Evolutionary conservation across 257 asterid genomes (phyloP), one percentile per base, ranked within the genome.

Genomic region (Hygrophila difformis): DNA sequence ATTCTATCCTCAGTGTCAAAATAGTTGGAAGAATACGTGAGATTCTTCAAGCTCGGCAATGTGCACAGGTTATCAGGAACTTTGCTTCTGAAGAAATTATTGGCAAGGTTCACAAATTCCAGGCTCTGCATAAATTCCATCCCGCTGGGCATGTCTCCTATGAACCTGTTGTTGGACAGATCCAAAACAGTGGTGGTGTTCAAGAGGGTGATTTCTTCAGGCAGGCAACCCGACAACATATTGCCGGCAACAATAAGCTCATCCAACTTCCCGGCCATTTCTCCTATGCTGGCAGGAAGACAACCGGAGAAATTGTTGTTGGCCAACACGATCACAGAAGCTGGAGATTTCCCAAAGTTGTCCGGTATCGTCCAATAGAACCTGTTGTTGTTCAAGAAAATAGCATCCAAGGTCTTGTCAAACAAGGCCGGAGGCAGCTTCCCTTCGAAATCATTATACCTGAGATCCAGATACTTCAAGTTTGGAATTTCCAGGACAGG

Each of bases 401-500:
- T 73, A 0, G 84, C 96, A 6, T 86, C 96, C 3, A 86, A 56
- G 1, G 54, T 8, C 52, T 50, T 76, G 5, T 76, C 75, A 10
- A 79, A 76, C 14, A 79, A 60, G 18, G 39, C 44, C 0, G 66
- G 35, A 0, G 97, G 92, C 53, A 87, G n/a, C 18, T 38, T 36
- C 2, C 97, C 97, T 49, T 87, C 95, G 6, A 87, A 87, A 18
- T 87, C 84, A 8, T 87, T 87, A 71, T 36, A 87, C 54, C 97
- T 55, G 0, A 87, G 64, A 36, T 87, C 97, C 1, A 87, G 75
- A 21, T 40, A 87, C 14, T 72, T 81, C 21, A 87, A 75, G 0
- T 28, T 47, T 0, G 76, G 81, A 1, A 84, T 61, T 18, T 62
- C 76, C 15, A 84, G 20, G 14, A 87, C 78, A 4, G 59, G 67